Evolutionary conservation across 306 rosid genomes (phyloP), one percentile per base, ranked within the genome.

Genomic region (Sphenostylis stenocarpa): DNA sequence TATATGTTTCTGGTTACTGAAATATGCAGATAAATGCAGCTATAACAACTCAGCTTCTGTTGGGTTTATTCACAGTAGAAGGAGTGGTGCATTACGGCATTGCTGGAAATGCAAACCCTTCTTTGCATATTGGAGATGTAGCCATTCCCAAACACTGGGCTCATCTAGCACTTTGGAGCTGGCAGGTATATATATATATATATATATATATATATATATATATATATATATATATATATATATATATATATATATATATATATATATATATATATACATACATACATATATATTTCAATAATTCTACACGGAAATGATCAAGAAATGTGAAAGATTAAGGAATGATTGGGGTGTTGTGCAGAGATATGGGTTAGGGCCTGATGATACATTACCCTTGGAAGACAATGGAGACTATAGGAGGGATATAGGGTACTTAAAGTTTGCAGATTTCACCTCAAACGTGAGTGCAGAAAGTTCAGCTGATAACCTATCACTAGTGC

Each of bases 51-150:
- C 96, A 88, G 64, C 90, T 90, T 61, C 51, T 90, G 23, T 13
- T 90, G 70, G 88, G 90, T 85, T 52, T 80, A 1, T 90, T 88
- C 84, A 0, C 29, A 0, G 45, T 90, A 33, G 83, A 86, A 24
- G 96, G 96, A 75, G 90, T 90, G 17, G 87, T 88, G 13, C 96
- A 90, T 81, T 86, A 85, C 67, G 96, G 96, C 8, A 88, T 84
- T 28, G 96, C 96, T 19, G 96, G 93, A 20, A 88, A 86, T 65
- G 96, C 91, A 66, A 88, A 86, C 56, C 91, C 93, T 0, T 69
- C 81, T 6, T 80, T 88, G 16, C 77, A 88, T 73, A 85, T 88
- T 11, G 93, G 90, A 58, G 91, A 91, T 77, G 96, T 87, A 3
- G 75, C 53, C 77, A 85, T 88, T 74, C 89, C 93, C 38, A 53